phyloP scores from a whole-genome alignment of 371 early-diverging fungal species.

The Mortierella sp. region DNA sequence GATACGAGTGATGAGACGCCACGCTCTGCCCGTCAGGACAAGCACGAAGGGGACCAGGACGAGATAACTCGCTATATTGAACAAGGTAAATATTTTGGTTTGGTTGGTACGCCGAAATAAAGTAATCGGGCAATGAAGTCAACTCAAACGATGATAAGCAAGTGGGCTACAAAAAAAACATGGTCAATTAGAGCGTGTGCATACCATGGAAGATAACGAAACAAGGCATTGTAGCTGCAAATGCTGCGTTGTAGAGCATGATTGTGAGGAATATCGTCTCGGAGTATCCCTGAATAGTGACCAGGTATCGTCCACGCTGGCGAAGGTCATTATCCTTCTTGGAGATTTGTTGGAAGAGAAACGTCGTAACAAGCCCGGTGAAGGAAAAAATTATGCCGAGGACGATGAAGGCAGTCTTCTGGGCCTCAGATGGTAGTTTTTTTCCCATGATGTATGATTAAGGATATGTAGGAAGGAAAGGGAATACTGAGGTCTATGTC shows the following conservation, averaged over 20 bases:
- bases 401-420: constrained; percentile 16
- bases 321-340: constrained; percentile 52
- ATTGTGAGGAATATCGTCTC: constrained; percentile 21
- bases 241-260: constrained; percentile 28
- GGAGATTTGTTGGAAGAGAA: constrained; percentile 44
- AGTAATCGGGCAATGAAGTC: neutral
- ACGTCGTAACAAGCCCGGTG: constrained; percentile 30
- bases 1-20: constrained; percentile 49
- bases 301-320: constrained; percentile 55
- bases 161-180: neutral
- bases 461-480: neutral
- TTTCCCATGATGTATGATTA: neutral
- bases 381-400: constrained; percentile 16
- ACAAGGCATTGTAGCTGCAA: constrained; percentile 35
- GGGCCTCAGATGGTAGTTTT: neutral
- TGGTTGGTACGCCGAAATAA: neutral
- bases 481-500: neutral
- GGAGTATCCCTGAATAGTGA: constrained; percentile 38
- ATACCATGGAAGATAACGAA: constrained; percentile 38
- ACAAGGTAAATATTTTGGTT: neutral
- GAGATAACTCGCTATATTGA: constrained; percentile 19
- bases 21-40: constrained; percentile 36
- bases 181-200: neutral
- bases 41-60: constrained; percentile 40
- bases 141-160: neutral